Conservation (phyloP, 1,284 basidiomycete species). For the Cryptococcus sp. region DNA sequence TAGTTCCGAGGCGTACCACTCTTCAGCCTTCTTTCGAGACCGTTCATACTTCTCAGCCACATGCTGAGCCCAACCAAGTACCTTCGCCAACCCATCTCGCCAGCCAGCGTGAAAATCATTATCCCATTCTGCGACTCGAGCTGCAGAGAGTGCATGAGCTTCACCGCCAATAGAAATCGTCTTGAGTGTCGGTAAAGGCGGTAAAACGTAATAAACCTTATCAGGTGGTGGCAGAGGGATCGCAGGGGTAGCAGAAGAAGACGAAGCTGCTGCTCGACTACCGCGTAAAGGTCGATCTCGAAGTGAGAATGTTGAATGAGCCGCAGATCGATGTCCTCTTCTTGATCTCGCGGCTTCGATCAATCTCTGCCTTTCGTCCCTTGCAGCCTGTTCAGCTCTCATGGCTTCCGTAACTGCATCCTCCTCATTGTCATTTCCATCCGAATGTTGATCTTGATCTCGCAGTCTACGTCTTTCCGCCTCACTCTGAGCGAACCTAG, state of each 20-base stretch:
- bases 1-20: conserved; percentile 29
- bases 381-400: conserved; percentile 17
- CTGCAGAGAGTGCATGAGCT: conserved; percentile 24
- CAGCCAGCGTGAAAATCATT: conserved; percentile 44
- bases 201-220: conserved; percentile 42
- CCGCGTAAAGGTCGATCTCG: conserved; percentile 31
- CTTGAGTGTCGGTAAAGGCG: conserved; percentile 40
- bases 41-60: conserved; percentile 46
- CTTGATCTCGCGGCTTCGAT: conserved; percentile 32
- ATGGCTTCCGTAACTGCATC: conserved; percentile 9
- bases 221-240: conserved; percentile 32
- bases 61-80: conserved; percentile 42
- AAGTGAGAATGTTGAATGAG: conserved; percentile 40
- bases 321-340: conserved; percentile 41
- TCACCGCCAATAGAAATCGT: conserved; percentile 46
- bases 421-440: conserved; percentile 12
- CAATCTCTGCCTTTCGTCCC: conserved; percentile 25
- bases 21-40: conserved; percentile 37
- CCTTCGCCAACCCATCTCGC: conserved; percentile 39
- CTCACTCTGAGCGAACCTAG: conserved; percentile 24
- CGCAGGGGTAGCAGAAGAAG: conserved; percentile 4
- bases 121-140: conserved; percentile 38
- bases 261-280: conserved; percentile 2
- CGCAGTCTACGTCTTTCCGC: conserved; percentile 11
- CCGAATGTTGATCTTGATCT: conserved; percentile 1